Evolutionary conservation across 2,329 filamentous ascomycete genomes (phyloP), one percentile per base, ranked within the genome.

Genomic region (Sordariomycetes sp.): DNA sequence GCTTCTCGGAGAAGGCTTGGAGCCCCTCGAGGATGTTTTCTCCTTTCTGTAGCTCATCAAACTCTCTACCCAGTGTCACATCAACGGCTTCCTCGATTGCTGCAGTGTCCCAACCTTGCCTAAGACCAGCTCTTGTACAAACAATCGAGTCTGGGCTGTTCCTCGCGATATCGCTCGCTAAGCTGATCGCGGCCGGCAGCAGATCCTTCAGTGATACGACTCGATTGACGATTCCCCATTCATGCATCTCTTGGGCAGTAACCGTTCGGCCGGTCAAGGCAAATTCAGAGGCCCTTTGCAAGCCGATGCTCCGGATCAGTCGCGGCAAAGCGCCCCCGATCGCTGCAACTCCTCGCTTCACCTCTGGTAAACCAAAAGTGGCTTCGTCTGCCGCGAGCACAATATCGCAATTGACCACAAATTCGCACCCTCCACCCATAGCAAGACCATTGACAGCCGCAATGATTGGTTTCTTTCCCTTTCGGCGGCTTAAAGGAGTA

Each of bases 1-100:
- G 66, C 64, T 77, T 83, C 64, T 85, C 79, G 8, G 79, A 72
- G 58, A 86, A 86, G 32, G 79, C 81, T 51, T 49, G 65, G 15
- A 86, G 60, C 0, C 82, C 82, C 57, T 86, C 81, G 26, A 67
- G 66, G 51, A 84, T 75, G 54, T 86, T 86, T 44, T 81, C 75
- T 0, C 73, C 79, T 8, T 61, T 65, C 43, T 75, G 61, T 29
- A 86, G 63, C 41, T 64, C 63, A 23, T 62, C 61, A 46, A 70
- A 75, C 65, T 74, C 72, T 4, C 27, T 41, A 18, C 37, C 37
- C 12, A 46, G 25, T 11, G 39, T 43, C 64, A 64, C 38, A 72
- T 67, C 23, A 60, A 60, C 39, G 76, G 51, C 44, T 70, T 46
- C 35, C 57, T 77, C 41, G 70, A 68, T 51, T 78, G 75, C 2